Evolutionary conservation across 768 basidiomycete genomes (phyloP).

Genomic region (Podaxis sp.): DNA sequence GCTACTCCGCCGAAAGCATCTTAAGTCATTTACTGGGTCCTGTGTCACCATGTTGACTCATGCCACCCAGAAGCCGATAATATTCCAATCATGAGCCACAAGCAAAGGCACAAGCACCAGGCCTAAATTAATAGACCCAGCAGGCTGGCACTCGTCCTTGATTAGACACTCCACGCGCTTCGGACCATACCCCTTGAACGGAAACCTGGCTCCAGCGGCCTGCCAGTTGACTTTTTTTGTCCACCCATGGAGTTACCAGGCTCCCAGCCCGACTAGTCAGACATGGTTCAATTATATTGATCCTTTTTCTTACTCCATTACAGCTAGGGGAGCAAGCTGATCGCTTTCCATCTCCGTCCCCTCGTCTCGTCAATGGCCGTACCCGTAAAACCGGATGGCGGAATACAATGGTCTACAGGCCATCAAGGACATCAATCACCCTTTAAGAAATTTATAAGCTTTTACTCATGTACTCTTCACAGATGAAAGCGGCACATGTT

Average conservation of each 20-base stretch:
- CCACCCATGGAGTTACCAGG: background rate
- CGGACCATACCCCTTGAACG: background rate
- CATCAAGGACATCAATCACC: background rate
- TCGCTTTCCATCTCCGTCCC: background rate
- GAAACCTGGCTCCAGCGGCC: background rate
- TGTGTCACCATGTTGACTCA: background rate
- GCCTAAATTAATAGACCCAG: background rate
- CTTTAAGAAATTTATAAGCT: background rate
- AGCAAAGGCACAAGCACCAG: background rate
- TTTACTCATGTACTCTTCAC: no score
- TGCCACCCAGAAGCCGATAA: background rate
- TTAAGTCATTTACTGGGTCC: background rate
- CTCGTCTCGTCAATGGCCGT: background rate
- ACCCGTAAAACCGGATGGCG: constrained; percentile 16
- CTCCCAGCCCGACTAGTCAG: background rate
- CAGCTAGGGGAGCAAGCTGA: background rate
- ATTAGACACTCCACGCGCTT: constrained; percentile 3
- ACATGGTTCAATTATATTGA: background rate
- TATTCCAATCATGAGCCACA: background rate
- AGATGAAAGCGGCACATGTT: no score
- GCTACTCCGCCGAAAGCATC: background rate
- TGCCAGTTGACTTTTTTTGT: background rate
- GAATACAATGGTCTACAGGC: background rate
- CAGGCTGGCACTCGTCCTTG: background rate
- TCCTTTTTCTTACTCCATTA: background rate